Base-by-base conservation (phyloP, 257 asterid species). In the Striga asiatica region DNA sequence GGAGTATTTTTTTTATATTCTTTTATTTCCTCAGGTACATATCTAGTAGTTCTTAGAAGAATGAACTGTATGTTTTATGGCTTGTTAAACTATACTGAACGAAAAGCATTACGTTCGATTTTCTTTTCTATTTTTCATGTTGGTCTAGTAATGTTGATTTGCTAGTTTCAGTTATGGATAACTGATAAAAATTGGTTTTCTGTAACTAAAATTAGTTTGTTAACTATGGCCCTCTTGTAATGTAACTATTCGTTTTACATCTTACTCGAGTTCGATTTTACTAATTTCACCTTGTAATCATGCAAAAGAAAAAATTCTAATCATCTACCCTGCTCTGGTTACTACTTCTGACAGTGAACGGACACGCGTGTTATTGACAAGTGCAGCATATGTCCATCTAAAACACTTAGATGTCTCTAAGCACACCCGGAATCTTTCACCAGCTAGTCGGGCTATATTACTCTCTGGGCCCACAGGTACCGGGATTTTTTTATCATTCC, bases 391-490 rank as follows among this genome's bases (percentile, higher is more conserved):
- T 66, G 78, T 88, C 70, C 94, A 88, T 73, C 81, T 88, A 12
- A 78, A 73, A 20, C 89, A 77, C 75, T 62, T 82, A 6, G 89
- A 88, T 71, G 84, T 80, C 66, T 76, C 83, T 50, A 84, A 78
- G 74, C 92, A 88, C 77, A 84, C 80, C 42, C 74, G 94, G 66
- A 84, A 80, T 77, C 94, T 88, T 49, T 75, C 95, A 43, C 92
- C 94, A 14, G 95, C 95, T 18, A 88, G 97, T 64, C 75, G 97
- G 69, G 80, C 95, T 51, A 80, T 88, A 68, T 68, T 82, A 76
- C 84, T 88, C 45, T 78, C 95, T 3, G 97, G 95, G 52, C 94
- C 89, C 28, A 78, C 89, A 63, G 97, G 97, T 88, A 76, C 20
- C 65, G 34, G 16, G 31, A 4, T 34, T 19, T 50, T 35, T 41